Percentiles rank a stretch among this genome's conserved stretches.
phyloP scores from a whole-genome alignment of 495 filamentous ascomycete species.

The Friedmanniomyces endolithicus region DNA sequence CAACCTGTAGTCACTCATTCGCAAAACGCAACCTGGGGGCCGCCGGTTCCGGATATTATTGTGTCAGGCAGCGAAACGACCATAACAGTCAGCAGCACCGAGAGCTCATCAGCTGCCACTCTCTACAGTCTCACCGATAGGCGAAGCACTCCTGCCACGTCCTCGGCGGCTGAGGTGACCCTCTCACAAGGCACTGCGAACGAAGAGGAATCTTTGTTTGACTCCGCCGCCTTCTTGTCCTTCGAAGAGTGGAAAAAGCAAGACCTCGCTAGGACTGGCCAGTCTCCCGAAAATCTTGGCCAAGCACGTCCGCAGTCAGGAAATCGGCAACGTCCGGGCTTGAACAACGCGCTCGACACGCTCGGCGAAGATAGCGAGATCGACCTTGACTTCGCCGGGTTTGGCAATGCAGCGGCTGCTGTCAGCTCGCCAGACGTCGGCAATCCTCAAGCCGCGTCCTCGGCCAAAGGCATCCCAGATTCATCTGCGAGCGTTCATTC shows the following conservation, averaged over 20 bases:
- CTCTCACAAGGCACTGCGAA: conserved; percentile 28
- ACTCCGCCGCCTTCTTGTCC: conserved; percentile 79
- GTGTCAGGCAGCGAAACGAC: too few species aligned
- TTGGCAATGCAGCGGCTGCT: conserved; percentile 27
- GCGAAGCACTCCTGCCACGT: not conserved
- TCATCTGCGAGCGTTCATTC: not conserved
- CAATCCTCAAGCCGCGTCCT: not conserved
- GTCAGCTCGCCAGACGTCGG: not conserved
- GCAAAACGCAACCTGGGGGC: too few species aligned
- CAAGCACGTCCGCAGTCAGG: conserved; percentile 35
- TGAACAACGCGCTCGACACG: conserved; percentile 54
- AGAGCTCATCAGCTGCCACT: too few species aligned
- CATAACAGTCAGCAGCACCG: too few species aligned
- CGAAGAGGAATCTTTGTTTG: conserved; percentile 58
- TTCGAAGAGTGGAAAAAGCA: conserved; percentile 98
- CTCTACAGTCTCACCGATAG: not conserved
- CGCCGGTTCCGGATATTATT: too few species aligned
- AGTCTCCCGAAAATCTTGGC: conserved; percentile 64
- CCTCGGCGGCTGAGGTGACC: not conserved
- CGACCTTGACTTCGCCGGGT: conserved; percentile 72
- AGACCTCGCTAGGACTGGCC: conserved; percentile 75
- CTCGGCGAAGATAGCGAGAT: conserved; percentile 86
- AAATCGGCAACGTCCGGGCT: conserved; percentile 38
- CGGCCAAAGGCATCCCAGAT: not conserved
- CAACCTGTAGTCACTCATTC: not conserved